Percentiles rank a stretch among this genome's conserved stretches.
These are phyloP conservation scores for Pythium brassicae DNA, from an alignment of 352 stramenopile genomes.

Conservation along the genomic window DNA sequence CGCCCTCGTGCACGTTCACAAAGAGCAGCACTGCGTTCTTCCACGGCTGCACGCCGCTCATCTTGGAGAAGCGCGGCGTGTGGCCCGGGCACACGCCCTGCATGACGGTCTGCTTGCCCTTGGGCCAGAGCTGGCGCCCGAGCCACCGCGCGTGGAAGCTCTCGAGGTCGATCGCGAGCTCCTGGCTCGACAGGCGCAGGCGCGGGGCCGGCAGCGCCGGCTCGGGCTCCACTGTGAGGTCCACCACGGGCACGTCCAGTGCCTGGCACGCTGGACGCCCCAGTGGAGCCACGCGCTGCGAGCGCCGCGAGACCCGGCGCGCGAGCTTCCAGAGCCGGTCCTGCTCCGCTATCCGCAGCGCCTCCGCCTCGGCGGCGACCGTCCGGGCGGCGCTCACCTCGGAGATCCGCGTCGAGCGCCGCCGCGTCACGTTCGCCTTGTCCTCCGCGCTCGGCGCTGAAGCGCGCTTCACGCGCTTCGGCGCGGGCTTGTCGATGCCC, in stretches of 20 bases:
- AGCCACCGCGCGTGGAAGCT: conserved; percentile 46
- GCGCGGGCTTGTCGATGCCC: conserved; percentile 17
- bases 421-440: conserved; percentile 7
- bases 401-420: conserved; percentile 22
- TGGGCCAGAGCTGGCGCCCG: conserved; percentile 45
- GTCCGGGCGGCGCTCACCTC: background rate
- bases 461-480: conserved; percentile 2
- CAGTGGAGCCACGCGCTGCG: background rate
- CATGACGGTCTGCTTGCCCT: conserved; percentile 49
- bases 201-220: background rate
- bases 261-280: conserved; percentile 1
- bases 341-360: background rate
- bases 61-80: conserved; percentile 25
- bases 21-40: conserved; percentile 53
- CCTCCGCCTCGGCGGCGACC: background rate
- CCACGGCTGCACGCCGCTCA: conserved; percentile 51
- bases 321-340: background rate
- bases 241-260: conserved; percentile 11
- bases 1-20: conserved; percentile 33
- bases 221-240: background rate
- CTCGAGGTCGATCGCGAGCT: conserved; percentile 31
- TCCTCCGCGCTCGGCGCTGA: background rate
- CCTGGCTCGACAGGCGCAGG: conserved; percentile 12
- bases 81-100: conserved; percentile 32
- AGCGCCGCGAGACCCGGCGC: background rate